Conservation (phyloP, 768 basidiomycete genomes). For the Naematelia aurantialba region DNA sequence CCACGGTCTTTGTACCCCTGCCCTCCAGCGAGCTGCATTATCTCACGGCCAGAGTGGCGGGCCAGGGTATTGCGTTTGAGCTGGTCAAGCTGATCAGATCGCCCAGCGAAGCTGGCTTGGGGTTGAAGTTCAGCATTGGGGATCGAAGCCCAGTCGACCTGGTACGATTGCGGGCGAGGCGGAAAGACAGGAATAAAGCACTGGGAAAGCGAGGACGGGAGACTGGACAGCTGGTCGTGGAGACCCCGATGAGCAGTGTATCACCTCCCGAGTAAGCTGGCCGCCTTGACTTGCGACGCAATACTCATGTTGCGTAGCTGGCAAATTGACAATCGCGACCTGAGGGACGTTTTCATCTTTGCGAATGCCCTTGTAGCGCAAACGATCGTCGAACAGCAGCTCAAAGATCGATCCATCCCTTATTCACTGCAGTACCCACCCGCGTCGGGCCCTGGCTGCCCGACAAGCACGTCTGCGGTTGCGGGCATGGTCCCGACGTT, state of each 20-base stretch:
- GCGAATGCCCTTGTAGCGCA: constrained; percentile 82
- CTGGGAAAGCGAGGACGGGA: not conserved
- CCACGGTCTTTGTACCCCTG: constrained; percentile 32
- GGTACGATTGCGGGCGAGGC: constrained; percentile 30
- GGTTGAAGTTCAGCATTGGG: constrained; percentile 25
- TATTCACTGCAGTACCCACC: constrained; percentile 69
- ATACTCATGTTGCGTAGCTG: constrained; percentile 13
- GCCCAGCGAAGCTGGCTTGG: constrained; percentile 26
- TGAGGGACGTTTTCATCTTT: constrained; percentile 8
- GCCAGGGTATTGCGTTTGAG: constrained; percentile 74
- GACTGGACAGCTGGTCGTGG: not conserved
- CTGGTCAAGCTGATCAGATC: constrained; percentile 58
- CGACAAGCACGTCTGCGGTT: constrained; percentile 22
- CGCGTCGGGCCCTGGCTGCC: constrained; percentile 48
- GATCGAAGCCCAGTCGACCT: constrained; percentile 35
- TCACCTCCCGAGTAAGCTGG: not conserved
- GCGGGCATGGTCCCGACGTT: constrained; percentile 71
- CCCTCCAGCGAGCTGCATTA: constrained; percentile 57
- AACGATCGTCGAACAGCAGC: constrained; percentile 78
- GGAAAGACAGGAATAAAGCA: constrained; percentile 11
- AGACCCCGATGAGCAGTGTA: not conserved
- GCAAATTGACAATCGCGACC: constrained; percentile 3
- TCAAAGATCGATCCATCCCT: constrained; percentile 74
- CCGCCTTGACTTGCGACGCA: not conserved
- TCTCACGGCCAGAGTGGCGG: constrained; percentile 75